A percentile compares a stretch with the other conserved stretches of the same genome.
phyloP scores from a whole-genome alignment of 352 stramenopile genomes.

The Phytophthora niederhauseri region DNA sequence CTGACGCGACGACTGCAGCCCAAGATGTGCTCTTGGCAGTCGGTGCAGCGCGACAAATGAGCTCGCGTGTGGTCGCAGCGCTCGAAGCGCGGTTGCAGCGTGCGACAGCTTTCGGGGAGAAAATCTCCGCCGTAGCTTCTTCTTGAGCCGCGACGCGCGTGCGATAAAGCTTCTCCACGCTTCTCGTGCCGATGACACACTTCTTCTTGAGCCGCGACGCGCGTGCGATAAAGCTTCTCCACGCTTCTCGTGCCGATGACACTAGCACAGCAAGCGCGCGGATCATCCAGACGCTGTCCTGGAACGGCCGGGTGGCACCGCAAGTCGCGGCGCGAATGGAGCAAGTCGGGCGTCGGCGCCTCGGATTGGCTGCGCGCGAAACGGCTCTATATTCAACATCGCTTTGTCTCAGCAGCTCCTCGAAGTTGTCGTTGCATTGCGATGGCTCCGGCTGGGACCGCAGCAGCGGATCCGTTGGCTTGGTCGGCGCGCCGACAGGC shows the following conservation, averaged over 20 bases:
- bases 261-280: slow-evolving; percentile 27
- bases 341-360: not conserved
- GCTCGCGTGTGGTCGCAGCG: slow-evolving; percentile 1
- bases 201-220: slow-evolving; percentile 5
- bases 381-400: slow-evolving; percentile 17
- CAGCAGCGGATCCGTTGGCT: slow-evolving; percentile 26
- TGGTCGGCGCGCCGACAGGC: slow-evolving; percentile 2
- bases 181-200: slow-evolving; percentile 3
- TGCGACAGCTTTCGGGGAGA: not conserved
- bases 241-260: slow-evolving; percentile 4
- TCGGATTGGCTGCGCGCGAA: slow-evolving; percentile 9
- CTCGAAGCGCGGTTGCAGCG: not conserved
- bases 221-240: not conserved
- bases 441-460: slow-evolving; percentile 19
- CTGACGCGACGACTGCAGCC: slow-evolving; percentile 6
- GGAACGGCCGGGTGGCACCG: slow-evolving; percentile 21
- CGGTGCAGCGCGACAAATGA: slow-evolving; percentile 1
- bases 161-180: not conserved
- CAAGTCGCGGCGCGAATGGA: slow-evolving; percentile 4
- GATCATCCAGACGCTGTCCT: slow-evolving; percentile 30
- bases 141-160: slow-evolving; percentile 2
- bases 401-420: slow-evolving; percentile 35
- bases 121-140: slow-evolving; percentile 1
- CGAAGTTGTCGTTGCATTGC: slow-evolving; percentile 35
- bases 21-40: slow-evolving; percentile 5